Percentiles rank a stretch among this genome's conserved stretches.
phyloP scores from a whole-genome alignment of 768 basidiomycete genomes.

The Paxillus involutus region DNA sequence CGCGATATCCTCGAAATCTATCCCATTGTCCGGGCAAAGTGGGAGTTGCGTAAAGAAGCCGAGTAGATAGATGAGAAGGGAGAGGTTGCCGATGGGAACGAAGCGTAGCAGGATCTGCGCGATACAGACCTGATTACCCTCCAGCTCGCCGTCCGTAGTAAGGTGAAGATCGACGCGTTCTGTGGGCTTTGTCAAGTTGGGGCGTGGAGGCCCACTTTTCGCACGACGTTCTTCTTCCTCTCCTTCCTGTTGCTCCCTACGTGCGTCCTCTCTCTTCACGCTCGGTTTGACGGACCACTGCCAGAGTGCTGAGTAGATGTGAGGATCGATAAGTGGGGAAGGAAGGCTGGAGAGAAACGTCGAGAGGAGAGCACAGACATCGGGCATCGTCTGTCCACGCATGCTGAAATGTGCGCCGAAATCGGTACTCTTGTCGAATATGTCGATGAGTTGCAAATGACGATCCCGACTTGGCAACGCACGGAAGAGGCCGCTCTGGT shows the following conservation, averaged over 20 bases:
- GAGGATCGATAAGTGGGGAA: slow-evolving; percentile 42
- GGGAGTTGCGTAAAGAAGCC: slow-evolving; percentile 53
- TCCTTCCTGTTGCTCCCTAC: slow-evolving; percentile 27
- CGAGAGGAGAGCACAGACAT: slow-evolving; percentile 46
- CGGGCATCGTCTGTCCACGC: slow-evolving; percentile 38
- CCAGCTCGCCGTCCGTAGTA: slow-evolving; percentile 24
- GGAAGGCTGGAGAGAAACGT: slow-evolving; percentile 50
- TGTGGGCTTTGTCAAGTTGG: slow-evolving; percentile 2
- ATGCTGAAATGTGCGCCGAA: slow-evolving; percentile 25
- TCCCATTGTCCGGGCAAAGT: slow-evolving; percentile 47
- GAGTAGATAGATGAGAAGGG: slow-evolving; percentile 44
- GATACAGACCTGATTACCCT: slow-evolving; percentile 34
- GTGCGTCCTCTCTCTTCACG: slow-evolving; percentile 32
- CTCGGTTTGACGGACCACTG: slow-evolving; percentile 45
- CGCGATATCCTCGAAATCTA: slow-evolving; percentile 45
- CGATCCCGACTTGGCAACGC: slow-evolving; percentile 40
- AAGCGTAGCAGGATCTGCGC: slow-evolving; percentile 53
- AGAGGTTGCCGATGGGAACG: slow-evolving; percentile 40
- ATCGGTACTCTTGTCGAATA: slow-evolving; percentile 35
- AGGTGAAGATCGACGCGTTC: slow-evolving; percentile 14
- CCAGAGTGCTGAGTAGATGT: slow-evolving; percentile 42
- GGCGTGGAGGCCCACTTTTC: slow-evolving; percentile 26
- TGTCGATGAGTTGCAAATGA: slow-evolving; percentile 36
- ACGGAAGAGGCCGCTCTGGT: slow-evolving; percentile 43
- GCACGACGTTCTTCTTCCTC: slow-evolving; percentile 33